Percentiles rank a stretch among this genome's conserved stretches.
phyloP scores from a whole-genome alignment of 2,329 filamentous ascomycete species.

The Xylaria sp. region DNA sequence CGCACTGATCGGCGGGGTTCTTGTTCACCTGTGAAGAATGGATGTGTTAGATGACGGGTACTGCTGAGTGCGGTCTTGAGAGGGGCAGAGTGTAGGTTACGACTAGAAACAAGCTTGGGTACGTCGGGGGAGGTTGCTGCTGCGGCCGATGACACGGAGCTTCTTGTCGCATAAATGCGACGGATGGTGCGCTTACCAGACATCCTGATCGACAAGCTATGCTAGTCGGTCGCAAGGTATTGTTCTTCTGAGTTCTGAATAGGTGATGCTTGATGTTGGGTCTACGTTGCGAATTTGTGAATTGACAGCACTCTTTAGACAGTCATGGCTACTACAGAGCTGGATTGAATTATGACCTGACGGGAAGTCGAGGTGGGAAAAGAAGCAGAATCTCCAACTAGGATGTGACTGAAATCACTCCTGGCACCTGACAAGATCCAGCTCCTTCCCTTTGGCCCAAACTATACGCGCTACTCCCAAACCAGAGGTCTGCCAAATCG shows the following conservation, averaged over 20 bases:
- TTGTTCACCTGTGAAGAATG: conserved; percentile 46
- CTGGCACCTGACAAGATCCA: conserved; percentile 15
- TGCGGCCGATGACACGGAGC: background rate
- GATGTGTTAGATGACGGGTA: conserved; percentile 29
- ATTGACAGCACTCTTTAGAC: conserved; percentile 33
- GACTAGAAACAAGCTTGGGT: conserved; percentile 1
- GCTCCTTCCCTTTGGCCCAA: background rate
- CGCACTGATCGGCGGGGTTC: conserved; percentile 93
- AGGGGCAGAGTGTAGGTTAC: background rate
- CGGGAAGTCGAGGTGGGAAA: conserved; percentile 24
- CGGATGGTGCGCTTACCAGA: conserved; percentile 38
- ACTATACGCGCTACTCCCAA: background rate
- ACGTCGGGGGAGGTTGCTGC: conserved; percentile 4
- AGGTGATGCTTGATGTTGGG: conserved; percentile 21
- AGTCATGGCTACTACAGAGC: conserved; percentile 40
- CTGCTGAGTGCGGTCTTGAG: background rate
- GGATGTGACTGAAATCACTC: conserved; percentile 14
- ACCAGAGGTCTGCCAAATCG: background rate
- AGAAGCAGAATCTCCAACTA: conserved; percentile 13
- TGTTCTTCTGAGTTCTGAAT: conserved; percentile 13
- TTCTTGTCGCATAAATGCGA: conserved; percentile 15
- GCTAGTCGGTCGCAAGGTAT: conserved; percentile 7
- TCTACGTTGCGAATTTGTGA: conserved; percentile 31
- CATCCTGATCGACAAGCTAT: conserved; percentile 28
- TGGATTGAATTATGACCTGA: conserved; percentile 36